Base-by-base conservation (phyloP, 1,139 yeast genomes). In the Saccharomyces hybrid region DNA sequence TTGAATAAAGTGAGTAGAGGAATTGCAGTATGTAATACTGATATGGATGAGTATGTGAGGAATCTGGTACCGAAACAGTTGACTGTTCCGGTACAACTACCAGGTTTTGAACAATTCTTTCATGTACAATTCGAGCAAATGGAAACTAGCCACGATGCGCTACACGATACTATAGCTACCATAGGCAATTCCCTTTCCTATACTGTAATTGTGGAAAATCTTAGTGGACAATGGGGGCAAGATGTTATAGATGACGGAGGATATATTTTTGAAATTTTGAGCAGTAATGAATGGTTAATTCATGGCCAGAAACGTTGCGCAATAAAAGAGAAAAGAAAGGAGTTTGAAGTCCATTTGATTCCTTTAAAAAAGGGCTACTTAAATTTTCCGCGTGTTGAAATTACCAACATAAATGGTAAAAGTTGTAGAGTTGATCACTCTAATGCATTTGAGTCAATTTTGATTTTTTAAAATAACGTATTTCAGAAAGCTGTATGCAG, bases 301-400 rank as follows among this genome's bases (percentile, higher is more conserved):
- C 66, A 64, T 44, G 72, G 72, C 2, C 63, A 62, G 53, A 66
- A 67, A 38, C 59, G 66, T 19, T 58, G 65, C 52, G 48, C 54
- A 7, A 46, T 66, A 8, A 32, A 53, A 2, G 46, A 54, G 6
- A 53, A 59, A 8, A 49, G 51, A 1, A 56, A 57, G 23, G 63
- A 60, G 4, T 68, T 79, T 32, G 70, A 76, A 13, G 58, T 90
- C 11, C 72, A 78, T 3, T 69, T 91, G 58, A 77, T 89, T 9
- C 97, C 98, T 0, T 69, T 89, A 55, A 83, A 79, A 58, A 82
- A 86, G 25, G 98, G 98, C 0, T 84, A 84, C 58, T 67, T 90
- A 11, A 70, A 75, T 3, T 73, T 88, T 42, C 98, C 98, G 0
- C 77, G 74, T 56, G 74, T 88, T 13, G 76, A 75, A n/a, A 76